Evolutionary conservation across 371 early-diverging fungal species (phyloP), one percentile per base, ranked within the genome.

Genomic region (Actinomortierella ambigua): DNA sequence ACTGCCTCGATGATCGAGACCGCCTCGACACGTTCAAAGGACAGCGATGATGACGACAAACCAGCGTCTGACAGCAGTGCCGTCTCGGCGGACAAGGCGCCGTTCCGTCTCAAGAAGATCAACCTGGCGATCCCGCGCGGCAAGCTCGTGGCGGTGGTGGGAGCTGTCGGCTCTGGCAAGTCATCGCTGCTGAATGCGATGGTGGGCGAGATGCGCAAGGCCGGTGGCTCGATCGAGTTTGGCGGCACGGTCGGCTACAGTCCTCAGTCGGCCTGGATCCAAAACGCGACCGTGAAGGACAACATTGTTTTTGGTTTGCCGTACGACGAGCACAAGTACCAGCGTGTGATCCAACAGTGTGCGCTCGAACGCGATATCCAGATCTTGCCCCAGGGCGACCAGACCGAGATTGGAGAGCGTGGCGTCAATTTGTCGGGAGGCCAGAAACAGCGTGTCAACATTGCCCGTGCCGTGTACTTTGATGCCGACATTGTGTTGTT

Each of bases 391-490:
- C 81, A 58, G 26, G 96, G 95, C 24, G 97, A 97, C 71, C 63
- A 81, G 59, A 95, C 96, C 1, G 93, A 95, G 78, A 88, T 96
- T 54, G 96, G 96, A 54, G 95, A 95, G 76, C 88, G 89, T 57
- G 96, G 95, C 17, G 85, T 95, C 40, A 93, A 91, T 6, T 69
- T 96, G 24, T 93, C 93, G 29, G 97, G 98, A 50, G 96, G 96
- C 2, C 93, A 94, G 76, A 88, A 89, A 65, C 92, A 92, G 78
- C 81, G 94, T 69, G 77, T 80, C 50, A 71, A 71, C 34, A 62
- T 78, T 46, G 79, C 79, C 1, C 71, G 82, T 41, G 79, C 82
- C 1, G 79, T 80, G 43, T 79, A 82, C 53, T 63, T 63, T 56
- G 77, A 83, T 53, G 80, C 81, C 52, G 90, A 91, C 53, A 82